A percentile compares a stretch with the other conserved stretches of the same genome.
phyloP scores from a whole-genome alignment of 2,329 filamentous ascomycete genomes.

The Waltergamsia citrina region DNA sequence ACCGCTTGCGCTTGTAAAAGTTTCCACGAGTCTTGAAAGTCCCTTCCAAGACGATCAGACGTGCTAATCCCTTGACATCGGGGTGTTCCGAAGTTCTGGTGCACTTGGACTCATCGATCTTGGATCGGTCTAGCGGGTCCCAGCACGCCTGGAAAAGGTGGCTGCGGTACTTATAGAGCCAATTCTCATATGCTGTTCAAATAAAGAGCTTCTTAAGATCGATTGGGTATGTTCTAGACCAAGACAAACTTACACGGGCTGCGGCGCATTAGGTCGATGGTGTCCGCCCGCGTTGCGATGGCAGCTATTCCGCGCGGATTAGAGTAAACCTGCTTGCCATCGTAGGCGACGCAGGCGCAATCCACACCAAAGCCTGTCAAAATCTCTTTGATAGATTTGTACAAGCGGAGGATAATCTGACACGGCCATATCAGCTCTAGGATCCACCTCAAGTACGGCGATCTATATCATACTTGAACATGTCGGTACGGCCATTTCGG shows the following conservation, averaged over 20 bases:
- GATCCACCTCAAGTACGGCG: no score
- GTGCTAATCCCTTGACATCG: slow-evolving; percentile 3
- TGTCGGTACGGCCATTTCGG: slow-evolving; percentile 63
- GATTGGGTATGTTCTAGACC: no score
- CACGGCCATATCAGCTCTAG: no score
- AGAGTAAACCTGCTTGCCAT: slow-evolving; percentile 66
- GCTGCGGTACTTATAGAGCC: slow-evolving; percentile 68
- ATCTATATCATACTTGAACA: slow-evolving; percentile 41
- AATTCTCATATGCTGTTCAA: slow-evolving; percentile 58
- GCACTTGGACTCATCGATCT: slow-evolving; percentile 37
- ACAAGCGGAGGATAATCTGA: slow-evolving; percentile 67
- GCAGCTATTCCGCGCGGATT: slow-evolving; percentile 62
- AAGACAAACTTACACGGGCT: slow-evolving; percentile 53
- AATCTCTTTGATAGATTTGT: slow-evolving; percentile 76
- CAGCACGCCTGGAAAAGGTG: slow-evolving; percentile 70
- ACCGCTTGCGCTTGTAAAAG: not conserved
- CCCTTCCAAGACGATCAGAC: slow-evolving; percentile 4
- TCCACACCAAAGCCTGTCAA: slow-evolving; percentile 85
- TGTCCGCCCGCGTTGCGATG: slow-evolving; percentile 66
- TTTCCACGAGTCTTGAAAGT: not conserved
- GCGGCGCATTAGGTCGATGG: slow-evolving; percentile 61
- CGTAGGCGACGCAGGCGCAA: slow-evolving; percentile 71
- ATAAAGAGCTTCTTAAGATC: no score
- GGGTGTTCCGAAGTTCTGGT: not conserved
- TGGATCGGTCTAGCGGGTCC: slow-evolving; percentile 57